These are phyloP conservation scores for Oryza longistaminata DNA, from an alignment of 176 grass and related monocot species.

Conservation along the genomic window DNA sequence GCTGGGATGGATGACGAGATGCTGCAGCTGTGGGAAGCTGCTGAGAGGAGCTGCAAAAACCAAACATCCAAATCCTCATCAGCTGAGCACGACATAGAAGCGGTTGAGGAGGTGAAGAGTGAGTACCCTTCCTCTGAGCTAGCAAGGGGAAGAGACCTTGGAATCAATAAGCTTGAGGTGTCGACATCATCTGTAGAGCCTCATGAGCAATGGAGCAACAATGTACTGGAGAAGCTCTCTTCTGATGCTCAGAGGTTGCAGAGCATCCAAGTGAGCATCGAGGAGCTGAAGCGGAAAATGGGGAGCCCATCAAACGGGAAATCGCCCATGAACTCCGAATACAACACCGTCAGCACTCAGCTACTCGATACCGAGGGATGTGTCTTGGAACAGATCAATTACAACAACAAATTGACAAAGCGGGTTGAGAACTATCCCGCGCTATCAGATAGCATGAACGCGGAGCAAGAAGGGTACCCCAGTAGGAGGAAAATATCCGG, in stretches of 20 bases:
- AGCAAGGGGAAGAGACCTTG: conserved; percentile 50
- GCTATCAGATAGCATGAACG: conserved; percentile 37
- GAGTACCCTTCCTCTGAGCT: conserved; percentile 68
- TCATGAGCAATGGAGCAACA: conserved; percentile 53
- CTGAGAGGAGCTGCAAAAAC: conserved; percentile 72
- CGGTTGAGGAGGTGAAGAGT: conserved; percentile 62
- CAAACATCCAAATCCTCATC: conserved; percentile 50
- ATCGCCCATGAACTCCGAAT: conserved; percentile 56
- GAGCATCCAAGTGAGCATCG: conserved; percentile 55
- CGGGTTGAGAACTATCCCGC: conserved; percentile 61
- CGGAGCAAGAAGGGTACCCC: conserved; percentile 54
- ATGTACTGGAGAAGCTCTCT: conserved; percentile 60
- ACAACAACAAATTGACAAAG: conserved; percentile 63
- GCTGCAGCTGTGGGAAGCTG: conserved; percentile 93
- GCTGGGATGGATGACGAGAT: conserved; percentile 72
- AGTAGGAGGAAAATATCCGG: conserved; percentile 66
- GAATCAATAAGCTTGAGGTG: conserved; percentile 50
- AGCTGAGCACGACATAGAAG: conserved; percentile 64
- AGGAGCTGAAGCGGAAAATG: conserved; percentile 78
- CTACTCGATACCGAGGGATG: conserved; percentile 61
- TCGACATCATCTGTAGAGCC: conserved; percentile 33
- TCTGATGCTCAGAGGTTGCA: conserved; percentile 68
- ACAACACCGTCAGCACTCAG: conserved; percentile 57
- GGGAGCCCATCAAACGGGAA: conserved; percentile 59
- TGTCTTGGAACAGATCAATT: conserved; percentile 66